Base-by-base conservation (phyloP, 1,139 yeast genomes). In the Yamadazyma atmosphaerica region DNA sequence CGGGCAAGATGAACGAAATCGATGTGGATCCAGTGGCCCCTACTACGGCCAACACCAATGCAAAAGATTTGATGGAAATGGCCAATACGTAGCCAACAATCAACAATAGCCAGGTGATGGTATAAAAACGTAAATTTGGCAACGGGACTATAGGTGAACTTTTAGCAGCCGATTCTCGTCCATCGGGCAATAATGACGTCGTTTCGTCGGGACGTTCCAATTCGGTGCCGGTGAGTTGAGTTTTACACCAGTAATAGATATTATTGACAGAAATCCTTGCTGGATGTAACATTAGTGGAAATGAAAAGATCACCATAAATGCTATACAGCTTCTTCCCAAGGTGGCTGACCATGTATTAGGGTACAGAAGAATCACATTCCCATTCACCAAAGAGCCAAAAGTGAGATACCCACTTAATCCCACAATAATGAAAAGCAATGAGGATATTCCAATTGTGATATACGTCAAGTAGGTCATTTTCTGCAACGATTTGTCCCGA, bases 251-350 rank as follows among this genome's bases (percentile, higher is more conserved):
- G 52, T 75, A 76, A 39, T 75, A 62, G 47, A 90, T 78, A 60
- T 90, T 88, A 58, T 87, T 85, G 23, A 84, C 69, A 1, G 97
- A 86, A 21, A 87, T 82, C 41, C 98, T 71, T 34, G 95, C 86
- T 1, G 98, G 98, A 58, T 90, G 96, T 54, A 88, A 78, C 83
- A 90, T 86, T 49, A 92, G 72, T 14, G 98, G 98, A 65, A 84
- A 92, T 6, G 96, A 86, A 45, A 92, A 77, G 10, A 86, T 65
- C 30, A 94, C 95, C 84, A 92, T 81, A 31, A 86, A 67, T 1
- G 86, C 94, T 44, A 92, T 77, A 27, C 89, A 78, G 15, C 80
- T 68, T 44, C 92, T 77, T 9, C 95, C 98, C 35, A 87, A 53
- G 9, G 78, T 74, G 4, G 86, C 72, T 34, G 74, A 53, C 36